Evolutionary conservation across 306 rosid genomes (phyloP).

Genomic region (Quercus rubra): DNA sequence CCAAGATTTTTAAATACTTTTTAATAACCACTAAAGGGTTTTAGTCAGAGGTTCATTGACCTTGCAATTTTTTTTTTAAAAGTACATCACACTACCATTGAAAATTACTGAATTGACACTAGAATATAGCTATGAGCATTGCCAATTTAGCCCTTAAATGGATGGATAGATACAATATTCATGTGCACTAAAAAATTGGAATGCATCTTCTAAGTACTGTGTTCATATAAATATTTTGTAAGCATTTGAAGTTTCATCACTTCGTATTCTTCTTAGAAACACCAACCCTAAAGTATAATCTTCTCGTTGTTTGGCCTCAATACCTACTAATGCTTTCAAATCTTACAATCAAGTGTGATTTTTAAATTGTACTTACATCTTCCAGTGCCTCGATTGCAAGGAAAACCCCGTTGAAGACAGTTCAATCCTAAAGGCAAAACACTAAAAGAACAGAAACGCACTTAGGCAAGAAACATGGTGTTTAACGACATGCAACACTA

Average conservation of each 20-base stretch:
- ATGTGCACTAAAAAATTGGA: not conserved
- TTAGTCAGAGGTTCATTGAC: not conserved
- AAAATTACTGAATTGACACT: not conserved
- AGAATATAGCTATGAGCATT: not conserved
- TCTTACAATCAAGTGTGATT: not conserved
- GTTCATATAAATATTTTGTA: not conserved
- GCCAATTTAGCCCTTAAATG: not conserved
- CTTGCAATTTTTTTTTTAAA: not conserved
- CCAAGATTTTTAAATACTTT: not conserved
- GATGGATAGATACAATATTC: not conserved
- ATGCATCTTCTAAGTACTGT: not conserved
- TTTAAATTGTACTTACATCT: conserved; percentile 48
- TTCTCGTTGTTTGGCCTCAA: not conserved
- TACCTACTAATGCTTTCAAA: not conserved
- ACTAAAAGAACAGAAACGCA: conserved; percentile 35
- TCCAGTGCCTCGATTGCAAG: conserved; percentile 55
- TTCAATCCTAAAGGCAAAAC: conserved; percentile 58
- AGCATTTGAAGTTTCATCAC: not conserved
- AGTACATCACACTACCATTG: not conserved
- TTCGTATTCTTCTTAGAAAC: not conserved
- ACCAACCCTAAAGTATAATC: not conserved
- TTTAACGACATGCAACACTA: not conserved
- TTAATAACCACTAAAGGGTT: not conserved
- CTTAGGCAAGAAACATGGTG: not conserved
- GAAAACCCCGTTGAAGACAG: conserved; percentile 68